These are phyloP conservation scores for Phialophora expanda DNA, from an alignment of 2,329 filamentous ascomycete genomes.

Conservation along the genomic window DNA sequence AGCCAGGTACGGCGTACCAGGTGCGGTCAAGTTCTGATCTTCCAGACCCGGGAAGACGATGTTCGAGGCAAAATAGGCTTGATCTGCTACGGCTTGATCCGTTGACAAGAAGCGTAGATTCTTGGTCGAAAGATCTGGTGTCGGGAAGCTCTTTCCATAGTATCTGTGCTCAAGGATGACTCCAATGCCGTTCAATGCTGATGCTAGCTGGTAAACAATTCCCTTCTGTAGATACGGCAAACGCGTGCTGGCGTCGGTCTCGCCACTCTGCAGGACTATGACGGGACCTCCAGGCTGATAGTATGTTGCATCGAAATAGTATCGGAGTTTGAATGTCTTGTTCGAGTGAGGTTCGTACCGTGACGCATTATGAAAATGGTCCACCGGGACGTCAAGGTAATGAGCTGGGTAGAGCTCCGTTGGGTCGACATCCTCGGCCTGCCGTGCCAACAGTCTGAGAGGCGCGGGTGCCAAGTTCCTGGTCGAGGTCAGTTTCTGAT, in stretches of 20 bases:
- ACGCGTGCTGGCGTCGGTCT: constrained; percentile 67
- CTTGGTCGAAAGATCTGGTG: constrained; percentile 67
- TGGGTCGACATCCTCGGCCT: constrained; percentile 36
- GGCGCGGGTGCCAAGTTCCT: constrained; percentile 30
- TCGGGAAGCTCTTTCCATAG: constrained; percentile 78
- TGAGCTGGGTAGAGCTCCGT: constrained; percentile 51
- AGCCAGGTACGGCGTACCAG: constrained; percentile 71
- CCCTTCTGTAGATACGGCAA: constrained; percentile 77
- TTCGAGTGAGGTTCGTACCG: constrained; percentile 77
- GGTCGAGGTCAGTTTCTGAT: constrained; percentile 1
- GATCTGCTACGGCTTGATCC: constrained; percentile 80
- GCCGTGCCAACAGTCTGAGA: constrained; percentile 17
- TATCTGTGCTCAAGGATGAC: constrained; percentile 87
- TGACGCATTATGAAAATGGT: constrained; percentile 83
- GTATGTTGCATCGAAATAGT: constrained; percentile 80
- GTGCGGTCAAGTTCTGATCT: constrained; percentile 68
- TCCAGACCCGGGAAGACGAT: constrained; percentile 73
- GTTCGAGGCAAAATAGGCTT: constrained; percentile 77
- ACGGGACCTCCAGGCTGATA: constrained; percentile 81
- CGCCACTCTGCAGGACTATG: constrained; percentile 75
- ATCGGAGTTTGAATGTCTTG: constrained; percentile 71
- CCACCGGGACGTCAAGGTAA: constrained; percentile 66
- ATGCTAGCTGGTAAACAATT: constrained; percentile 71
- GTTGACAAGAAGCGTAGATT: constrained; percentile 82
- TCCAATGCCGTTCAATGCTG: constrained; percentile 74